Conservation (phyloP, 768 basidiomycete species). For the Trametes sanguinea region DNA sequence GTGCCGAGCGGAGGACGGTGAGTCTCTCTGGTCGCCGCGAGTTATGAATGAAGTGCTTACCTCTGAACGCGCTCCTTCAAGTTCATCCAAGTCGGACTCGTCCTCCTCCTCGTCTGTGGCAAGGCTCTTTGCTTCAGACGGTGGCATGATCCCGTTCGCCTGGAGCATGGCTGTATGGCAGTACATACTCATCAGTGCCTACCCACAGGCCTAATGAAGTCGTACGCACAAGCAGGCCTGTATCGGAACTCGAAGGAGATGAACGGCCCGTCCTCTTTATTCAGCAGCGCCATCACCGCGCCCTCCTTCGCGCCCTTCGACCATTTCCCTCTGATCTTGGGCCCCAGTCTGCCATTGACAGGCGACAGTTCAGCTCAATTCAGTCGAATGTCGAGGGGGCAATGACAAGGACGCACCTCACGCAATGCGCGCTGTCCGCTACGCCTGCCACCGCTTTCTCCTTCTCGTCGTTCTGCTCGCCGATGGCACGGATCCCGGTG, state of each 20-base stretch:
- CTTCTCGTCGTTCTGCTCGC: constrained; percentile 12
- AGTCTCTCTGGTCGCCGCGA: too few species aligned
- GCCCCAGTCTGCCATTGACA: too few species aligned
- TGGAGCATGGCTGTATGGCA: constrained; percentile 1
- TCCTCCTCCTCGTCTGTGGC: background rate
- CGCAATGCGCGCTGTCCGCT: constrained; percentile 10
- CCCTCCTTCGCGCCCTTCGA: too few species aligned
- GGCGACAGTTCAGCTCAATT: background rate
- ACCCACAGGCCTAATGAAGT: too few species aligned
- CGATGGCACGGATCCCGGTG: background rate
- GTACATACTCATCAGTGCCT: too few species aligned
- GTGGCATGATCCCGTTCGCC: constrained; percentile 17
- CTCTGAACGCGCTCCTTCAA: too few species aligned
- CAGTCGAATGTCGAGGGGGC: background rate
- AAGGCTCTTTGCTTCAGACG: background rate
- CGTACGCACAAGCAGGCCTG: background rate
- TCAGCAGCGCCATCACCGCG: background rate
- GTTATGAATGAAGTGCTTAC: too few species aligned
- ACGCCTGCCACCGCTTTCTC: background rate
- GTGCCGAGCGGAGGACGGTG: too few species aligned
- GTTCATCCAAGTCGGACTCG: background rate
- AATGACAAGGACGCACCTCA: constrained; percentile 10
- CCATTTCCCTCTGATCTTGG: too few species aligned
- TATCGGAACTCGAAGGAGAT: constrained; percentile 19
- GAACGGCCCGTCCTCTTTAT: constrained; percentile 3